Percentiles rank a stretch among this genome's conserved stretches.
Evolutionary conservation across 2,329 filamentous ascomycete species (phyloP).

Genomic region (Fusarium multiceps): DNA sequence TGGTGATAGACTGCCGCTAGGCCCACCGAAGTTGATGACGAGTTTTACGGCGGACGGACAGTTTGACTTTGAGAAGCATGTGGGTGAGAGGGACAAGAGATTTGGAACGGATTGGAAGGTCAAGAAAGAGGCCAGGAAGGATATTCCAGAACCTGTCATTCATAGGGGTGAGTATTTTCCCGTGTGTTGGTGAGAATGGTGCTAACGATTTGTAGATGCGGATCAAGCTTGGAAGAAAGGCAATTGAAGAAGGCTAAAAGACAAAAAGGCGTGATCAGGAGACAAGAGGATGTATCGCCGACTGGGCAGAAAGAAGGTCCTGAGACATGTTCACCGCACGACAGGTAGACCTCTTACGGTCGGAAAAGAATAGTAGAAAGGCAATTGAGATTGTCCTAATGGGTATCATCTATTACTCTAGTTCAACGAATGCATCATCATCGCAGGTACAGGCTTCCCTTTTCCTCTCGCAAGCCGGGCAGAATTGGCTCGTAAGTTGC

Average conservation of each 20-base stretch:
- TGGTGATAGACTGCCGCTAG: slow-evolving; percentile 69
- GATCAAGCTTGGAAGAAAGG: slow-evolving; percentile 42
- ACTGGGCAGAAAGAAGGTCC: too few species aligned
- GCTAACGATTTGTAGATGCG: slow-evolving; percentile 25
- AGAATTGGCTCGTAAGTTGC: too few species aligned
- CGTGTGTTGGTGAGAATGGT: too few species aligned
- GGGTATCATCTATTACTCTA: slow-evolving; percentile 32
- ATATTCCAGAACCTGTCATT: slow-evolving; percentile 55
- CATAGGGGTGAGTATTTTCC: slow-evolving; percentile 52
- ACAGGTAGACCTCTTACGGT: fast-evolving
- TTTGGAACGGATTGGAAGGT: slow-evolving; percentile 59
- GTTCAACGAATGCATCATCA: neutral
- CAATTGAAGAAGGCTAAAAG: neutral
- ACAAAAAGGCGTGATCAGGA: fast-evolving
- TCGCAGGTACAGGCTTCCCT: neutral
- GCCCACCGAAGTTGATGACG: slow-evolving; percentile 65
- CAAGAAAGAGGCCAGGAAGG: slow-evolving; percentile 58
- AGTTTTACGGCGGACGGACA: slow-evolving; percentile 63
- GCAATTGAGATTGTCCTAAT: slow-evolving; percentile 1
- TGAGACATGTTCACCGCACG: too few species aligned
- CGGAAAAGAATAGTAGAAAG: neutral
- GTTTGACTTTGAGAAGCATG: slow-evolving; percentile 58
- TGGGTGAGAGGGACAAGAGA: slow-evolving; percentile 58
- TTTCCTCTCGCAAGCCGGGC: fast-evolving
- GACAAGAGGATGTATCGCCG: fast-evolving